A percentile compares a stretch with the other conserved stretches of the same genome.
phyloP scores from a whole-genome alignment of 2,329 filamentous ascomycete species.

The Zymoseptoria brevis region DNA sequence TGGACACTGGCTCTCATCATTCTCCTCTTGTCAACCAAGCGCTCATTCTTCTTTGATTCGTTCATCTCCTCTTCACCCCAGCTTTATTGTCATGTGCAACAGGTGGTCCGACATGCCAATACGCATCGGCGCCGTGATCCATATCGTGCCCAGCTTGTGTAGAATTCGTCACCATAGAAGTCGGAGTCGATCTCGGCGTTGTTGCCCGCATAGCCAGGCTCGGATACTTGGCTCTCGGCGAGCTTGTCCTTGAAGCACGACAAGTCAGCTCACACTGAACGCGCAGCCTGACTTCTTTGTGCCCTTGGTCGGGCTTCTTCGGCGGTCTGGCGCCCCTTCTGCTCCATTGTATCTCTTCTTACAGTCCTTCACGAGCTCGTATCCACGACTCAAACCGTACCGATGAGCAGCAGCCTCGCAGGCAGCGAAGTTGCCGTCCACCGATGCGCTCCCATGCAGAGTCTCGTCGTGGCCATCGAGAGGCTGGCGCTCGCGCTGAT shows the following conservation, averaged over 20 bases:
- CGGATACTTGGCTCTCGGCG: constrained; percentile 40
- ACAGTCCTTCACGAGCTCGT: too few species aligned
- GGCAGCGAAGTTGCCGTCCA: too few species aligned
- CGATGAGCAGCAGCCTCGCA: too few species aligned
- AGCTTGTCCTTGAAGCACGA: constrained; percentile 37
- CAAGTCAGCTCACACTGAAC: background rate
- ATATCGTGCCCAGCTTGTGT: constrained; percentile 42
- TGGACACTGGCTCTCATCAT: constrained; percentile 9
- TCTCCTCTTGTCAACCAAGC: constrained; percentile 15
- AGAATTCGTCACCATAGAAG: constrained; percentile 38
- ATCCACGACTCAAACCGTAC: too few species aligned
- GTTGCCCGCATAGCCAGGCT: constrained; percentile 32
- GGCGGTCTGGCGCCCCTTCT: too few species aligned
- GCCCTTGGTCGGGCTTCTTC: too few species aligned
- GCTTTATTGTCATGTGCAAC: constrained; percentile 10
- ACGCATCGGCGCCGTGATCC: constrained; percentile 41
- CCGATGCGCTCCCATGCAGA: too few species aligned
- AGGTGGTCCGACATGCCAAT: constrained; percentile 32
- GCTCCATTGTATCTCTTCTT: too few species aligned
- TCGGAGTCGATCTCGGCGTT: constrained; percentile 25
- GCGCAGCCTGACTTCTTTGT: too few species aligned
- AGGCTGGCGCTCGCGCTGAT: too few species aligned
- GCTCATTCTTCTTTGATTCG: constrained; percentile 4
- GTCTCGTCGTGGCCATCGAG: too few species aligned
- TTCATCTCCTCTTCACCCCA: constrained; percentile 27